These are phyloP conservation scores for Nepenthes gracilis DNA, from an alignment of 148 eudicot genomes.

Conservation along the genomic window DNA sequence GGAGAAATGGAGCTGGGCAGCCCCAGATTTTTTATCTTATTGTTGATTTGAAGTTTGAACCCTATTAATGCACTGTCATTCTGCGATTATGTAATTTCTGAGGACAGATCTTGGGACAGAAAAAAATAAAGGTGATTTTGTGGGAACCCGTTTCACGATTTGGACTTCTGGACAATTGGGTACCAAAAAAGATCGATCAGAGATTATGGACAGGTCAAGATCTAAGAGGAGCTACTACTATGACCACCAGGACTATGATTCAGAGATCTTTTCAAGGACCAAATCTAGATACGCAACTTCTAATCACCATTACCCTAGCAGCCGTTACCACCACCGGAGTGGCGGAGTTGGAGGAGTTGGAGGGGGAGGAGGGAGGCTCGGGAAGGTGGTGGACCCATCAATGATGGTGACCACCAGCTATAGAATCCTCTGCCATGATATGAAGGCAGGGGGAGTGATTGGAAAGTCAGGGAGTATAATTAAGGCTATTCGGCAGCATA, in stretches of 20 bases:
- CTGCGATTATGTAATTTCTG: too few species aligned
- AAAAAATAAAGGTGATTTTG: too few species aligned
- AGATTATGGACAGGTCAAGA: conserved; percentile 52
- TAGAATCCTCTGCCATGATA: conserved; percentile 77
- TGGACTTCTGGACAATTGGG: too few species aligned
- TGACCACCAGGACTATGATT: conserved; percentile 69
- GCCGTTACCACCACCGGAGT: conserved; percentile 29
- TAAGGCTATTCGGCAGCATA: conserved; percentile 82
- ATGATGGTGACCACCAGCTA: conserved; percentile 67
- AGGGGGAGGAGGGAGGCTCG: conserved; percentile 15
- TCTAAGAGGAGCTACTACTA: conserved; percentile 81
- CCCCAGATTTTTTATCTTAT: too few species aligned
- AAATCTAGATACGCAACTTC: conserved; percentile 38
- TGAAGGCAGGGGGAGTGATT: conserved; percentile 76
- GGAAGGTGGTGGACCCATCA: conserved; percentile 41
- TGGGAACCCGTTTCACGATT: too few species aligned
- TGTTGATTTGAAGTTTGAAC: too few species aligned
- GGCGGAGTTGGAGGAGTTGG: conserved; percentile 26
- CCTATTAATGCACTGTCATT: too few species aligned
- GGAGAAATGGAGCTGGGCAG: too few species aligned
- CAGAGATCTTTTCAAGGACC: conserved; percentile 47
- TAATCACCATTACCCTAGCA: conserved; percentile 22
- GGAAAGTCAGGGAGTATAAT: conserved; percentile 89
- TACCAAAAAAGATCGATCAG: too few species aligned
- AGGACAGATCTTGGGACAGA: too few species aligned